Conservation (phyloP, 306 rosid species). For the Prunus kanzakura region DNA sequence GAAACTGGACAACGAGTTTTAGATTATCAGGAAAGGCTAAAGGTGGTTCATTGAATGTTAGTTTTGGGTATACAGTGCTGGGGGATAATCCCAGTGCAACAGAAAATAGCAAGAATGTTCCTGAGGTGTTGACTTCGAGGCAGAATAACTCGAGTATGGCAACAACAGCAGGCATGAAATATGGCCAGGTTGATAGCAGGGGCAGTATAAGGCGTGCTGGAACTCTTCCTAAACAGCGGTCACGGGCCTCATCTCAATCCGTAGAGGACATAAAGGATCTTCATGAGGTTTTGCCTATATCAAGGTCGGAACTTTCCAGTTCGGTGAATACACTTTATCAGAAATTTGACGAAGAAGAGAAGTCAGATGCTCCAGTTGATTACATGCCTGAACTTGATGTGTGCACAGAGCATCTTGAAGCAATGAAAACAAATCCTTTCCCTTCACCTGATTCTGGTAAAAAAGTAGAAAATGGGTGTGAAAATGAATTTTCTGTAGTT, state of each 20-base stretch:
- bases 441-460: constrained; percentile 26
- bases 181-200: constrained; percentile 46
- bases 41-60: constrained; percentile 77
- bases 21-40: constrained; percentile 69
- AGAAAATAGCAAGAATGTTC: constrained; percentile 26
- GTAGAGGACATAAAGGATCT: constrained; percentile 66
- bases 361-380: constrained; percentile 25
- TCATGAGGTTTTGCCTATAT: constrained; percentile 57
- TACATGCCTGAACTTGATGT: constrained; percentile 36
- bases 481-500: constrained; percentile 43
- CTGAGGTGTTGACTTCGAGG: constrained; percentile 32
- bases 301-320: constrained; percentile 45
- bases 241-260: constrained; percentile 24
- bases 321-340: constrained; percentile 44
- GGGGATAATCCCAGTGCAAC: constrained; percentile 38
- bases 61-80: constrained; percentile 73
- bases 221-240: constrained; percentile 42
- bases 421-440: constrained; percentile 26
- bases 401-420: constrained; percentile 36
- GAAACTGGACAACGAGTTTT: constrained; percentile 80
- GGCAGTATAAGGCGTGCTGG: constrained; percentile 32
- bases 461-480: constrained; percentile 33
- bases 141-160: constrained; percentile 30
- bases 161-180: constrained; percentile 30
- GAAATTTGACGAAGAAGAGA: constrained; percentile 53